Base-by-base conservation (phyloP, 305 asterid genomes). In the Salvia sclarea region DNA sequence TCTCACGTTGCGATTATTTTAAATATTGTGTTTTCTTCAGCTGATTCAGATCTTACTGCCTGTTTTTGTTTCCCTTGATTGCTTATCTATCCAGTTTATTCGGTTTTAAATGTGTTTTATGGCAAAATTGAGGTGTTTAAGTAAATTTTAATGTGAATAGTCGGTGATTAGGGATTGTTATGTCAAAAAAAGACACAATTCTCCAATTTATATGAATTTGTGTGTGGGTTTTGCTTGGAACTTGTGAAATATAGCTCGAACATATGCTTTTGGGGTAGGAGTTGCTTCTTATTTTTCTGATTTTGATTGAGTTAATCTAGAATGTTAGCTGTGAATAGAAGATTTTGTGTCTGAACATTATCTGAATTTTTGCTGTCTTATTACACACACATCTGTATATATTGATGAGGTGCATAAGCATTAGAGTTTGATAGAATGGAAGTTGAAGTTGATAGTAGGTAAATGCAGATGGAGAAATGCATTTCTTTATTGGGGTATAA, bases 21-120 rank as follows among this genome's bases (percentile, higher is more conserved):
- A 24, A 14, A 22, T 2, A 10, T n/a, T 28, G 50, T 6, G 55
- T 5, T 60, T 22, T 48, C 30, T 70, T 70, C 30, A 8, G 45
- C 50, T 65, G 75, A 20, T 52, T 72, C 67, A 44, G 80, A 81
- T 81, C 78, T 41, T 69, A 16, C 11, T n/a, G 24, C 69, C 11
- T 30, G 31, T 18, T 53, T 21, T 31, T 48, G 18, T 30, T 20
- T 33, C 22, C 3, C 4, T 59, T 13, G 11, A 21, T 77, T 44
- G 24, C 12, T 66, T 28, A n/a, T 53, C 17, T 50, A 18, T 14
- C 38, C 52, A 16, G 38, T 74, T 61, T 43, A 14, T 43, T 21
- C 13, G 64, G 30, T 68, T 40, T 13, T 43, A 8, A n/a, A 22
- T 54, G 18, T 10, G 1, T 44, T 25, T 22, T 35, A 63, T 4